A percentile compares a stretch with the other conserved stretches of the same genome.
phyloP scores from a whole-genome alignment of 2,329 filamentous ascomycete species.

The Mycocentrospora acerina region DNA sequence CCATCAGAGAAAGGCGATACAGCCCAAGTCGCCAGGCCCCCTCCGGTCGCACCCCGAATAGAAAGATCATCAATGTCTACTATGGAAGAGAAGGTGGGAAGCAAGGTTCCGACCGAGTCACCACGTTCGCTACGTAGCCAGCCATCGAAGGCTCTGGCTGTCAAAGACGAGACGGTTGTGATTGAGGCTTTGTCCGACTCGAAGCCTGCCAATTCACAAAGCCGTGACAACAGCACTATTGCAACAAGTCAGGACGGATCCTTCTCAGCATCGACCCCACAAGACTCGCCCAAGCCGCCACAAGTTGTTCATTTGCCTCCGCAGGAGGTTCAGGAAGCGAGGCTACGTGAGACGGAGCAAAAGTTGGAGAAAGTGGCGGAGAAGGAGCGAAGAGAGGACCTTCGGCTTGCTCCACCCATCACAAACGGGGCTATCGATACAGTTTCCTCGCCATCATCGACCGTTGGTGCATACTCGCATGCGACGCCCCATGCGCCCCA shows the following conservation, averaged over 20 bases:
- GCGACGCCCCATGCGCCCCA: constrained; percentile 70
- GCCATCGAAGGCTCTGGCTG: constrained; percentile 11
- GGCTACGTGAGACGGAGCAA: constrained; percentile 44
- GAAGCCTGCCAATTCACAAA: constrained; percentile 27
- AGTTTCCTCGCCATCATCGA: constrained; percentile 62
- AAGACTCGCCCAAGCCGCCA: constrained; percentile 18
- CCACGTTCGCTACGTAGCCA: constrained; percentile 3
- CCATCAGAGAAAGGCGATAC: constrained; percentile 20
- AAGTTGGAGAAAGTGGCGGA: constrained; percentile 41
- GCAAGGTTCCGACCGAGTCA: constrained; percentile 9
- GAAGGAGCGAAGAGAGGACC: constrained; percentile 43
- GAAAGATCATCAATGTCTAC: constrained; percentile 12
- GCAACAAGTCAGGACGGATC: constrained; percentile 5
- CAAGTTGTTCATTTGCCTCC: constrained; percentile 52
- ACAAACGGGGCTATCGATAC: constrained; percentile 28
- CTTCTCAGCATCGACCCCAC: too few relatives aligned
- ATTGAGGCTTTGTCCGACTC: constrained; percentile 23
- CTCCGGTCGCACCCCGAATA: constrained; percentile 9
- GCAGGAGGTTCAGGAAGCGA: constrained; percentile 53
- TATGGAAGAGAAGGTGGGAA: constrained; percentile 17
- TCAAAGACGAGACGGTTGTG: constrained; percentile 11
- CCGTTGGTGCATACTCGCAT: constrained; percentile 67
- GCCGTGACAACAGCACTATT: constrained; percentile 37
- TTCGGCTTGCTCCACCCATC: constrained; percentile 31
- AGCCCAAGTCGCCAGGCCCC: constrained; percentile 7